Evolutionary conservation across 805 yeast species (phyloP), one percentile per base, ranked within the genome.

Genomic region (Grigorovia jiainica): DNA sequence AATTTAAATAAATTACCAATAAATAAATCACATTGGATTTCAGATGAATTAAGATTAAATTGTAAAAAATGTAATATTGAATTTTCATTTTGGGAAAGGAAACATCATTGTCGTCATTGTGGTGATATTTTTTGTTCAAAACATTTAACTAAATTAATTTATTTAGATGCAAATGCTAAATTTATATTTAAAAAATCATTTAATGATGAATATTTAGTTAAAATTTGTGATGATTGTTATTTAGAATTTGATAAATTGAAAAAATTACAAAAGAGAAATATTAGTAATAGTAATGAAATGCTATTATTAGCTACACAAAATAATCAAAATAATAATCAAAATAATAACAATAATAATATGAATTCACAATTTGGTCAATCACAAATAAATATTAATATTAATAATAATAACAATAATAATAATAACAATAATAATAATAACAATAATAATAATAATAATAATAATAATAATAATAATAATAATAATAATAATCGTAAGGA

Each of bases 61-160:
- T 90, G 97, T 60, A 71, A 75, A 11, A 70, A 72, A 20, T 90
- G 97, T 63, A 66, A 71, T 40, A 75, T 72, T 52, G 57, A 68
- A 15, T 89, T 90, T 64, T 80, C 87, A 30, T 79, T 79, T 52
- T 82, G 78, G 67, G 95, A 74, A 58, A 74, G 89, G 52, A 72
- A 79, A 48, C 95, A 84, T 56, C 95, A 84, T 65, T 84, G 95
- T 58, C 73, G 95, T 41, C 79, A 80, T 57, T 84, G 95, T 60
- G 95, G 95, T 30, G 86, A 82, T 33, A 75, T 84, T 17, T 84
- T 76, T 54, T 84, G 95, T 60, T 75, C 77, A 27, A 76, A 73
- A 46, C 89, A 85, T 60, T 71, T 79, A 4, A 65, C 72, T 7
- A 79, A 76, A 52, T 66, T 66, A 65, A 58, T 75, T 47, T 69